A percentile compares a stretch with the other conserved stretches of the same genome.
Evolutionary conservation across 306 rosid species (phyloP).

Genomic region (Arachis hypogaea): DNA sequence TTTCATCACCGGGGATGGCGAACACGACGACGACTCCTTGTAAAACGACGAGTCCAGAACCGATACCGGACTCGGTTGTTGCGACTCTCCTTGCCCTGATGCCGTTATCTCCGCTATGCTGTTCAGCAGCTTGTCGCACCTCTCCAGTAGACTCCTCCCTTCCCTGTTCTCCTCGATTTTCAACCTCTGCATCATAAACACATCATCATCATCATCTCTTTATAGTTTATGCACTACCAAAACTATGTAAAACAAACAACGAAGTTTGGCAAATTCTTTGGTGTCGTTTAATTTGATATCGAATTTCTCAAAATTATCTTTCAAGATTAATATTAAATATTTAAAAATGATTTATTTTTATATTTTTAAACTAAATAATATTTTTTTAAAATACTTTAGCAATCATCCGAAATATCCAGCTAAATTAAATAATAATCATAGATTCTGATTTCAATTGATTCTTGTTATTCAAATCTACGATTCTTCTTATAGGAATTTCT

Average conservation of each 20-base stretch:
- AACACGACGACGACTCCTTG: slow-evolving; percentile 69
- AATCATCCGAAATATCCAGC: not conserved
- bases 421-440: too few relatives aligned
- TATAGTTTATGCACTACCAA: too few relatives aligned
- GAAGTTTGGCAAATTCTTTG: too few relatives aligned
- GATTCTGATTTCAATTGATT: too few relatives aligned
- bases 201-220: too few relatives aligned
- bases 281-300: too few relatives aligned
- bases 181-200: slow-evolving; percentile 47
- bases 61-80: slow-evolving; percentile 88
- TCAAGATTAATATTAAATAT: too few relatives aligned
- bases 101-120: slow-evolving; percentile 82
- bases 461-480: not conserved
- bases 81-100: slow-evolving; percentile 65
- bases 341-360: too few relatives aligned
- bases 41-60: slow-evolving; percentile 90
- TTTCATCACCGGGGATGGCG: slow-evolving; percentile 86
- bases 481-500: not conserved
- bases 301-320: too few relatives aligned
- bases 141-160: slow-evolving; percentile 71
- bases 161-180: slow-evolving; percentile 67
- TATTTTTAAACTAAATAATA: too few relatives aligned
- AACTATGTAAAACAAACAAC: too few relatives aligned
- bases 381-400: too few relatives aligned
- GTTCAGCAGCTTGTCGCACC: slow-evolving; percentile 82